Conservation (phyloP, 139 green algal genomes). For the Micractinium sp. region DNA sequence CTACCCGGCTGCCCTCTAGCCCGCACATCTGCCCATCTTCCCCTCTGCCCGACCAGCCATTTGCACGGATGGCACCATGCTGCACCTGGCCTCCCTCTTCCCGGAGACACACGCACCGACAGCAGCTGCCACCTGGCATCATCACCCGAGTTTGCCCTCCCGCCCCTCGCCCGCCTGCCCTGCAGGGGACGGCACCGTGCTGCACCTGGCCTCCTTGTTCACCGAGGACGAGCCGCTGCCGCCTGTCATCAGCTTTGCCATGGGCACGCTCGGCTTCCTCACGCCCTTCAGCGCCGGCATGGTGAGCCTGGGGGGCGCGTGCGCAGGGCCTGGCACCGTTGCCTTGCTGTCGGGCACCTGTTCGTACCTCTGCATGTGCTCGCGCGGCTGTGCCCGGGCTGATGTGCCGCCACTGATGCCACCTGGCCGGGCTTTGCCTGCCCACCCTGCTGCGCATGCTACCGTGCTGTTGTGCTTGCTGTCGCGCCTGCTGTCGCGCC, state of each 20-base stretch:
- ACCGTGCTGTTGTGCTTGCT: neutral
- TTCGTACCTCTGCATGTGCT: too few relatives aligned
- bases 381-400: neutral
- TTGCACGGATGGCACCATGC: too few relatives aligned
- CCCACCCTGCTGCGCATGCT: too few relatives aligned
- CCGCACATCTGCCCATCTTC: too few relatives aligned
- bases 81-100: too few relatives aligned
- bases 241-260: conserved; percentile 86
- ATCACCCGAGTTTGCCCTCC: neutral
- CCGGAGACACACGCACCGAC: too few relatives aligned
- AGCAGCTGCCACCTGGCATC: neutral
- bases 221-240: conserved; percentile 80
- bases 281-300: conserved; percentile 91
- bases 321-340: too few relatives aligned
- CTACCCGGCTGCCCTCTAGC: too few relatives aligned
- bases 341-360: too few relatives aligned
- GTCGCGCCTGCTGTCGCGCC: neutral
- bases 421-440: neutral
- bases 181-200: conserved; percentile 80
- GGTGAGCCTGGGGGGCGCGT: conserved; percentile 11
- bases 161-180: neutral
- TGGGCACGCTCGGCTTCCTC: conserved; percentile 93
- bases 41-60: too few relatives aligned
- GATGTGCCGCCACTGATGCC: neutral
- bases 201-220: conserved; percentile 88